Evolutionary conservation across 2,329 filamentous ascomycete genomes (phyloP), one percentile per base, ranked within the genome.

Genomic region (Blumeria hordei): DNA sequence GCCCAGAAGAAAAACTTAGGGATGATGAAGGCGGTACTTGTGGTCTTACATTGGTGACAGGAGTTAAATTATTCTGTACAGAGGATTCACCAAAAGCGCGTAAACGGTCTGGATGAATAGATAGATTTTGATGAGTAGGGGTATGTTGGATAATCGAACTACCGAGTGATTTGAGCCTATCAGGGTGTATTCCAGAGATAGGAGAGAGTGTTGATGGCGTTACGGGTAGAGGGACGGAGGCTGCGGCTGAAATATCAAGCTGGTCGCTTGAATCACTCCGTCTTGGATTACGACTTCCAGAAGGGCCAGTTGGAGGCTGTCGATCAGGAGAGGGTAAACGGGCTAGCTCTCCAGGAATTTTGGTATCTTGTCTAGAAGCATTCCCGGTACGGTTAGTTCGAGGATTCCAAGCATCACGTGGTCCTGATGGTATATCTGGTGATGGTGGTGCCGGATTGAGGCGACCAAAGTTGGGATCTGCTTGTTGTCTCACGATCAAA

Each of bases 381-480:
- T 57, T 62, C 2, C 39, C 44, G 39, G 58, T 58, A 10, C 64
- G 59, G 57, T 58, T 61, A 32, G 59, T 60, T 14, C 63, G 61
- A 8, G 71, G 69, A 56, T 70, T 74, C 33, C 45, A 47, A 61
- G 71, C 73, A 59, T 70, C 74, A 53, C 72, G 71, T 14, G 77
- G 76, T 1, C 75, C 78, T n/a, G 73, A 73, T 3, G 77, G 77
- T 43, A 74, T 66, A 43, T 68, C 71, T 32, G 65, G 65, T 61
- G 35, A 70, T 65, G 28, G 70, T 69, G 52, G 72, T 69, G 53
- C 71, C 1, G 73, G 67, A 58, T 77, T 80, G 51, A 82, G 69
- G 1, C 78, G 75, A 33, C 78, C 78, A 60, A 81, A 81, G 55
- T 75, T 78, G 14, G 75, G 74, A 63, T 82, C 78, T 59, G 78